Evolutionary conservation across 345 rosid genomes (phyloP).

Genomic region (Linum usitatissimum): DNA sequence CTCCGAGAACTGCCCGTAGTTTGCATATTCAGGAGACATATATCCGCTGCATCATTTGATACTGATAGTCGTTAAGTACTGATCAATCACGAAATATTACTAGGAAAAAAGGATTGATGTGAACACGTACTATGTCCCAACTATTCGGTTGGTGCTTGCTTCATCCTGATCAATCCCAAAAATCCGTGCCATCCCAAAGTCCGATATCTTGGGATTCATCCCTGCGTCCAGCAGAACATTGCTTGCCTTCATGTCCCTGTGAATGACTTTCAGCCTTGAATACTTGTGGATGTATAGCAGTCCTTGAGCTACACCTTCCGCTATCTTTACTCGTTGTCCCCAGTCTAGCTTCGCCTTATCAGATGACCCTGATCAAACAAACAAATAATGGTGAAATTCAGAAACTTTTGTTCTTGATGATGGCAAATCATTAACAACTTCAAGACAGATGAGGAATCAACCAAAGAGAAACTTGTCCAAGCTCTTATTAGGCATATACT

Average conservation of each 20-base stretch:
- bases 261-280: not conserved
- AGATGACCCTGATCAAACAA: not conserved
- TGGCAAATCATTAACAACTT: too few species aligned
- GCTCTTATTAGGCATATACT: not conserved
- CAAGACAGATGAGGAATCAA: not conserved
- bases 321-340: not conserved
- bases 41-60: not conserved
- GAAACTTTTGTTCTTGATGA: too few species aligned
- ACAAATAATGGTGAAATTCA: too few species aligned
- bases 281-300: not conserved
- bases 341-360: not conserved
- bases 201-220: slow-evolving; percentile 5
- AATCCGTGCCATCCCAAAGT: slow-evolving; percentile 2
- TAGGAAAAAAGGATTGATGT: too few species aligned
- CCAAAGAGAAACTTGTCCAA: not conserved
- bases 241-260: slow-evolving; percentile 2
- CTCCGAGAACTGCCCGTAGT: not conserved
- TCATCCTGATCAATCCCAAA: not conserved
- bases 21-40: slow-evolving; percentile 3
- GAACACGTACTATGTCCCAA: not conserved
- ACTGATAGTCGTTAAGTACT: not conserved
- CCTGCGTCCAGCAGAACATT: not conserved
- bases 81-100: not conserved
- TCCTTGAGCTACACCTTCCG: not conserved
- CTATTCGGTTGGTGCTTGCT: not conserved